Evolutionary conservation across 495 filamentous ascomycete genomes (phyloP), one percentile per base, ranked within the genome.

Genomic region (Penicillium herquei): DNA sequence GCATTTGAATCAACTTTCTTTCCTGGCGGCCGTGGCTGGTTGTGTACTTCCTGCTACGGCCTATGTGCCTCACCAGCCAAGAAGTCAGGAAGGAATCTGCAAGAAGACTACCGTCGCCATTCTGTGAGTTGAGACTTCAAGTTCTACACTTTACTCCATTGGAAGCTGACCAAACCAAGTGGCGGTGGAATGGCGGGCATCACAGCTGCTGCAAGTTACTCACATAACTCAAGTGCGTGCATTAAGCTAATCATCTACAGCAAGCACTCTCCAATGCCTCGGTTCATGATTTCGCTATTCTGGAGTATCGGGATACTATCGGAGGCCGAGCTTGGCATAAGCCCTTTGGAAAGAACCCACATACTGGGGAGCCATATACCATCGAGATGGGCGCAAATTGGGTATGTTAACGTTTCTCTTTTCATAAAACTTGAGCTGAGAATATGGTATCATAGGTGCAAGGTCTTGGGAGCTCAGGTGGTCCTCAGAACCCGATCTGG

Each of bases 301-400:
- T 92, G 14, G 88, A 92, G 54, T 84, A 85, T 58, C 83, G 82
- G 47, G 72, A 79, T 57, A 73, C 81, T 10, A 80, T 90, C 51
- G 87, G 86, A 8, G 86, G 87, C 48, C 78, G 87, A 42, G 79
- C 81, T 30, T 67, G 69, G 49, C 71, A 81, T 53, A 80, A 80
- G 0, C 75, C 68, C 0, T 89, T 92, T 64, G 87, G 88, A 7
- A 63, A 70, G 39, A 62, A 71, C n/a, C 46, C 67, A 12, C 55
- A 73, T 46, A 46, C 43, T 12, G 81, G 82, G 0, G 74, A 79
- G 0, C 80, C 83, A 4, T 87, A 84, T 67, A 75, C 68, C 1
- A 70, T 89, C n/a, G 86, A 89, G 63, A 69, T 85, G 13, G 86
- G 86, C 9, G 86, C 85, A 8, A 89, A 89, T 55, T 89, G 86